phyloP scores from a whole-genome alignment of 345 rosid species.

The Geranium rotundifolium region DNA sequence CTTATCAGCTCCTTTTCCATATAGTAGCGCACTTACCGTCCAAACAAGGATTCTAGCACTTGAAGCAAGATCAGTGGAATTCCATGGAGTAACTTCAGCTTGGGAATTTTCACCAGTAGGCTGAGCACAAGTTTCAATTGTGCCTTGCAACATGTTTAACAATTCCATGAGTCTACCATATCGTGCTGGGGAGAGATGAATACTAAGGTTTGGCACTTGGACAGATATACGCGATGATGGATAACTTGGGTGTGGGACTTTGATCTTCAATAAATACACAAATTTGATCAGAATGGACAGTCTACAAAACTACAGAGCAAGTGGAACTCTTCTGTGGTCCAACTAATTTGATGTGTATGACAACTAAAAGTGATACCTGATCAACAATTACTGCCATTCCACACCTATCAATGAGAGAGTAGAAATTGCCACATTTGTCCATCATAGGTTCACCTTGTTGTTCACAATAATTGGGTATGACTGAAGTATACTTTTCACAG shows the following conservation, averaged over 20 bases:
- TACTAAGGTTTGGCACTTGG: conserved; percentile 93
- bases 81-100: conserved; percentile 51
- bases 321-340: background rate
- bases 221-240: conserved; percentile 85
- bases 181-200: conserved; percentile 88
- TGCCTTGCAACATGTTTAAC: conserved; percentile 39
- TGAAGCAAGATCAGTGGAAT: conserved; percentile 55
- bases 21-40: conserved; percentile 43
- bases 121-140: conserved; percentile 53
- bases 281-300: conserved; percentile 5
- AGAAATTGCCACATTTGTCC: conserved; percentile 36
- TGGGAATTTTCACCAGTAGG: conserved; percentile 50
- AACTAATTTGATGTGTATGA: conserved; percentile 2
- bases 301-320: no score
- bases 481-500: conserved; percentile 26
- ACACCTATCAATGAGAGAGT: conserved; percentile 86
- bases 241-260: conserved; percentile 70
- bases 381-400: conserved; percentile 95
- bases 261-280: conserved; percentile 40
- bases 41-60: conserved; percentile 86
- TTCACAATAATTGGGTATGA: conserved; percentile 27
- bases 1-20: conserved; percentile 11
- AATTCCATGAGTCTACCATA: conserved; percentile 66
- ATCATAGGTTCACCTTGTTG: conserved; percentile 25
- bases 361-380: conserved; percentile 45